phyloP scores from a whole-genome alignment of 495 filamentous ascomycete genomes.

The Pyrenula massariospora region DNA sequence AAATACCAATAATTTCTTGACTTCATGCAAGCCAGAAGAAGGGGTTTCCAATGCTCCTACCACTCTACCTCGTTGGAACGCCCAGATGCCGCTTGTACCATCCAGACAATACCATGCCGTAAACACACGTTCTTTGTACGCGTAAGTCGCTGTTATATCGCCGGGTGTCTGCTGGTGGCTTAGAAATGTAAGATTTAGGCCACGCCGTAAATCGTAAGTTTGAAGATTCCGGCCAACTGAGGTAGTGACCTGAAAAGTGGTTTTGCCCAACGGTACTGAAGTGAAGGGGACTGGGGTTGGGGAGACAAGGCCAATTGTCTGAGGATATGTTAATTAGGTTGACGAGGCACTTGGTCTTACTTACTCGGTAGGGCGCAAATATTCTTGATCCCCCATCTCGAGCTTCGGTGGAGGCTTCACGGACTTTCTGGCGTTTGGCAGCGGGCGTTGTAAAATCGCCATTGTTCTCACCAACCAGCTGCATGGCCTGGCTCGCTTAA shows the following conservation, averaged over 20 bases:
- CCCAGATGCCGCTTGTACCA: conserved; percentile 62
- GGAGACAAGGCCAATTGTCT: conserved; percentile 90
- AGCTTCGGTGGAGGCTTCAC: conserved; percentile 12
- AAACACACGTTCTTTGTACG: conserved; percentile 80
- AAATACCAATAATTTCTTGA: conserved; percentile 69
- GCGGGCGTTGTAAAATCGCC: conserved; percentile 41
- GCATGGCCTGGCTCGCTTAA: conserved; percentile 15
- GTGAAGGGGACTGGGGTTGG: conserved; percentile 84
- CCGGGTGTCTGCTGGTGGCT: conserved; percentile 80
- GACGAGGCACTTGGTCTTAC: neutral
- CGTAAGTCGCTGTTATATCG: conserved; percentile 70
- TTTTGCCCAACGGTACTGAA: conserved; percentile 75
- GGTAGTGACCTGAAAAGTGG: conserved; percentile 93
- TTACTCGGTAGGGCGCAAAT: conserved; percentile 83
- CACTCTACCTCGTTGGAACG: conserved; percentile 89
- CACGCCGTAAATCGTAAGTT: conserved; percentile 84
- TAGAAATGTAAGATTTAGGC: conserved; percentile 83
- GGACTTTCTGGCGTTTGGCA: conserved; percentile 57
- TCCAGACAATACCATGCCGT: conserved; percentile 68
- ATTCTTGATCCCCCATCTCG: conserved; percentile 50
- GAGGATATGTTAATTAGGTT: neutral
- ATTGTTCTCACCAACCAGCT: conserved; percentile 18
- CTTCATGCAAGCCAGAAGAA: conserved; percentile 37
- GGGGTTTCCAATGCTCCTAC: conserved; percentile 61
- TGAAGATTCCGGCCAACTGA: conserved; percentile 82